Evolutionary conservation across 2,329 filamentous ascomycete genomes (phyloP).

Genomic region (Rutstroemia sp.): DNA sequence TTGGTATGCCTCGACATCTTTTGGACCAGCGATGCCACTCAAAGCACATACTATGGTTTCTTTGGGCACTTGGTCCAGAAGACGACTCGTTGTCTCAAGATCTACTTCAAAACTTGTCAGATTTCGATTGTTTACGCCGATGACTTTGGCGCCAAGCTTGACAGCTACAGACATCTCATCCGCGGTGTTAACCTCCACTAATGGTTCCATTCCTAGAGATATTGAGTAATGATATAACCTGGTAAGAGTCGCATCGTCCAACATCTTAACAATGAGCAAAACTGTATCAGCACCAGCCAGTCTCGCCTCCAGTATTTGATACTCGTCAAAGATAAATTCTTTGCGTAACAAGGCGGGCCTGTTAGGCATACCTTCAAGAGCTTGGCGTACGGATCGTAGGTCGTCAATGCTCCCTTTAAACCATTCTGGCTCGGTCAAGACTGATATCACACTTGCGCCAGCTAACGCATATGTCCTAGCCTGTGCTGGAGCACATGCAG

Average conservation of each 20-base stretch:
- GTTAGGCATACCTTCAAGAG: constrained; percentile 84
- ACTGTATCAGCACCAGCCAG: constrained; percentile 92
- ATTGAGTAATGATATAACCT: constrained; percentile 82
- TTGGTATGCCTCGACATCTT: constrained; percentile 83
- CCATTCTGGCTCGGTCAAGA: constrained; percentile 98
- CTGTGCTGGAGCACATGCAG: constrained; percentile 82
- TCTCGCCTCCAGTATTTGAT: constrained; percentile 92
- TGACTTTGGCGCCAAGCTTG: constrained; percentile 78
- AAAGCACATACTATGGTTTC: constrained; percentile 87
- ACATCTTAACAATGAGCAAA: constrained; percentile 96
- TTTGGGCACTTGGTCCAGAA: constrained; percentile 79
- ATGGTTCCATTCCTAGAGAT: constrained; percentile 89
- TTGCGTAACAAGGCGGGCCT: constrained; percentile 88
- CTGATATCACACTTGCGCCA: constrained; percentile 93
- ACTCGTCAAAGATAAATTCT: constrained; percentile 97
- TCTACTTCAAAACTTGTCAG: constrained; percentile 96
- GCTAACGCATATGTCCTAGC: constrained; percentile 87
- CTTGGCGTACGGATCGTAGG: constrained; percentile 76
- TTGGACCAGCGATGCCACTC: constrained; percentile 83
- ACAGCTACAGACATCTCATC: constrained; percentile 90
- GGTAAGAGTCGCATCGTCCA: constrained; percentile 65
- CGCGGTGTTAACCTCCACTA: constrained; percentile 92
- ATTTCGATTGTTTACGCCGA: constrained; percentile 97
- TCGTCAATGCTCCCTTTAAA: constrained; percentile 98
- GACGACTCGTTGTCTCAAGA: constrained; percentile 78